Base-by-base conservation (phyloP, 2,329 filamentous ascomycete species). In the Colletotrichum gloeosporioides region DNA sequence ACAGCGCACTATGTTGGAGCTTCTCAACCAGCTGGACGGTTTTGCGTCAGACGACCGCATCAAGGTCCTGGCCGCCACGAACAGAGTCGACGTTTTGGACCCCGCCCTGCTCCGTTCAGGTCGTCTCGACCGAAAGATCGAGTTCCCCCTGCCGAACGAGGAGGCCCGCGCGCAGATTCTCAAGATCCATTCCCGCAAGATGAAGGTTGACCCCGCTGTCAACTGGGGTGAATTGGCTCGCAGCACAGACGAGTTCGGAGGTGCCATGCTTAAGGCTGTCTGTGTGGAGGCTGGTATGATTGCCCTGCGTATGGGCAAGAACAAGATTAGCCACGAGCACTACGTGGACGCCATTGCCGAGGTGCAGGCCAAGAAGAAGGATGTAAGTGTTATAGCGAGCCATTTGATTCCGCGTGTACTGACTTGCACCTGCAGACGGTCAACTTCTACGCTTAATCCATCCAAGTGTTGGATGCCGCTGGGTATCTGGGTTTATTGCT, bases 201-300 rank as follows among this genome's bases (percentile, higher is more conserved):
- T 99, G 97, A 97, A 95, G 78, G 95, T 98, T 16, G 96, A 98
- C 82, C 93, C 95, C 70, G 93, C 90, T 71, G 95, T 99, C 83
- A 99, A 99, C 90, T 99, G 97, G 96, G 91, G 93, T 76, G 97
- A 99, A 86, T 85, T 99, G 87, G 97, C 97, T 9, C 93, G 97
- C 82, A 98, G 96, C 87, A 99, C 97, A 22, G 97, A 99, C 84
- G 97, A 99, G 87, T 99, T 99, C 84, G 97, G 97, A 76, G 97
- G 97, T 84, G 97, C 97, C 77, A 96, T 98, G 92, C 88, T 99
- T 80, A 99, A 99, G 91, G 97, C 97, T 59, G 97, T 99, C 27
- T 99, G 97, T 85, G 97, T 99, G 31, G 97, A 99, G 88, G 97
- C 97, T 68, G 97, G 97, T 84, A 99, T 99, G 97, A 99, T 99